Conservation (phyloP, 257 asterid genomes). For the Plectranthus barbatus region DNA sequence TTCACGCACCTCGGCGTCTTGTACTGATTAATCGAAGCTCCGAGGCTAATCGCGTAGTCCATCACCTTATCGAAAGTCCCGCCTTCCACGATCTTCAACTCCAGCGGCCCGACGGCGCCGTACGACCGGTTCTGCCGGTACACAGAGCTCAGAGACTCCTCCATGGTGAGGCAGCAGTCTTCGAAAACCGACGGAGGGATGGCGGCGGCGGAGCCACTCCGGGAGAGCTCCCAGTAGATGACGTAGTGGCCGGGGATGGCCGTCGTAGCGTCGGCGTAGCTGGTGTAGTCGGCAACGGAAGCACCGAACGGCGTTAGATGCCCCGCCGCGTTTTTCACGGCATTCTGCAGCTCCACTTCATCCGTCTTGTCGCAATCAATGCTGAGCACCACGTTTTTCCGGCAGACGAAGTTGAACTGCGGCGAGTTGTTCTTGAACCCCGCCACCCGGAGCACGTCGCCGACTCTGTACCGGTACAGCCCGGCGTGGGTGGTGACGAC, state of each 20-base stretch:
- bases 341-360: conserved; percentile 84
- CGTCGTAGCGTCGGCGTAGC: conserved; percentile 63
- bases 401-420: conserved; percentile 79
- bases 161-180: conserved; percentile 74
- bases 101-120: conserved; percentile 76
- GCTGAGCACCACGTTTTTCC: conserved; percentile 81
- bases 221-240: conserved; percentile 67
- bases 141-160: conserved; percentile 75
- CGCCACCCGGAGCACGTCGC: conserved; percentile 78
- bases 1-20: conserved; percentile 87
- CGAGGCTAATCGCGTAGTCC: conserved; percentile 82
- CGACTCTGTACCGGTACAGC: conserved; percentile 76
- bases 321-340: conserved; percentile 53
- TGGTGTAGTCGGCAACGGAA: conserved; percentile 57
- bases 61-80: conserved; percentile 89
- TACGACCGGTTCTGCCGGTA: conserved; percentile 73
- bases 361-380: conserved; percentile 84
- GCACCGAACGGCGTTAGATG: conserved; percentile 73
- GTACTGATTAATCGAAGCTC: conserved; percentile 88
- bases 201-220: conserved; percentile 35
- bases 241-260: conserved; percentile 85
- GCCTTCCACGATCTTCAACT: conserved; percentile 62
- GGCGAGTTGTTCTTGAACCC: conserved; percentile 96
- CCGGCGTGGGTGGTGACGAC: conserved; percentile 95
- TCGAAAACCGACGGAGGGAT: conserved; percentile 79